phyloP scores from a whole-genome alignment of 805 yeast genomes.

The Candida ficus region DNA sequence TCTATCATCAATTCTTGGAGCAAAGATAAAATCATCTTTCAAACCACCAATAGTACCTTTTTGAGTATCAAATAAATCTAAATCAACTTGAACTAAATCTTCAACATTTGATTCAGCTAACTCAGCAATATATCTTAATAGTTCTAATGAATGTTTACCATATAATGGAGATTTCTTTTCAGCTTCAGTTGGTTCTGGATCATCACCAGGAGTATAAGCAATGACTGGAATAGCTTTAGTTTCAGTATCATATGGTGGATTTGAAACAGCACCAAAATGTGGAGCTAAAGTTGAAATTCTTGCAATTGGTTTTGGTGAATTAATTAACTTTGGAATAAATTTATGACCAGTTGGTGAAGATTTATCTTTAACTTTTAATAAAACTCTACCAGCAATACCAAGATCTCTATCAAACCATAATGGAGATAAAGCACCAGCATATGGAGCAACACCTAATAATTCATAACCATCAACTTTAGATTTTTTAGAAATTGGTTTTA shows the following conservation, averaged over 20 bases:
- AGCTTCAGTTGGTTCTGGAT: constrained; percentile 48
- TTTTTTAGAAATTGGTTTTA: constrained; percentile 70
- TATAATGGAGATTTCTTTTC: constrained; percentile 60
- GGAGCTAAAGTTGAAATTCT: constrained; percentile 83
- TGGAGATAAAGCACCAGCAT: constrained; percentile 62
- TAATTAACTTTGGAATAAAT: constrained; percentile 41
- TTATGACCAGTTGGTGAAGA: constrained; percentile 25
- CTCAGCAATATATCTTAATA: constrained; percentile 65
- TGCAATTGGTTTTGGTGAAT: constrained; percentile 68
- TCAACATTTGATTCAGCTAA: constrained; percentile 53
- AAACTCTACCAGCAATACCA: constrained; percentile 76
- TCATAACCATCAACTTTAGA: constrained; percentile 66
- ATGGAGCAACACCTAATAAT: constrained; percentile 77
- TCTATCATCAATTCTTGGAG: constrained; percentile 84
- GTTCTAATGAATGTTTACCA: constrained; percentile 62
- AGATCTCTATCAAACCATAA: constrained; percentile 84
- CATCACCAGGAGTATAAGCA: constrained; percentile 43
- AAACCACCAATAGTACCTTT: constrained; percentile 76
- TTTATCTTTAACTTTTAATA: constrained; percentile 38
- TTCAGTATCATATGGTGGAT: constrained; percentile 71
- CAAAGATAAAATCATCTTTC: constrained; percentile 67
- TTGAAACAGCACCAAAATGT: constrained; percentile 70
- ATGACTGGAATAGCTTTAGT: constrained; percentile 75
- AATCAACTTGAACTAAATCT: constrained; percentile 64
- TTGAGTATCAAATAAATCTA: constrained; percentile 79